A percentile compares a stretch with the other conserved stretches of the same genome.
phyloP scores from a whole-genome alignment of 2,329 filamentous ascomycete species.

The Magnaporthales sp. region DNA sequence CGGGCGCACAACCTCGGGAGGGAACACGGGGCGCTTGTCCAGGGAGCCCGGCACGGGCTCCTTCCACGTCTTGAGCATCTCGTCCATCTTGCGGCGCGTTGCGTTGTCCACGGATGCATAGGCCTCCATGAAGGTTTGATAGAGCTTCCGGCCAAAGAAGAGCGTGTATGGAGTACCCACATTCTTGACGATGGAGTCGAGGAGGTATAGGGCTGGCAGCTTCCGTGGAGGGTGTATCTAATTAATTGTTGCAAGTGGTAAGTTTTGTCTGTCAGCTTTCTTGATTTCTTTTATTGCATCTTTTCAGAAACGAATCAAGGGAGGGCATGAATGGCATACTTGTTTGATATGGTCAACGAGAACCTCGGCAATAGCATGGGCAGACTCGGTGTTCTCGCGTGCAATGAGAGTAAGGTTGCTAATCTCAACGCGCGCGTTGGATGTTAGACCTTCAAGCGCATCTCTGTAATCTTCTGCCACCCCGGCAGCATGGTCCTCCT shows the following conservation, averaged over 20 bases:
- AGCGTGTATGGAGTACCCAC: constrained; percentile 95
- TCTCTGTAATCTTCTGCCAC: constrained; percentile 93
- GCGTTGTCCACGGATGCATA: constrained; percentile 80
- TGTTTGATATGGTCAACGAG: constrained; percentile 89
- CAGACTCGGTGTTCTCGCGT: constrained; percentile 93
- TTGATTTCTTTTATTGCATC: neutral
- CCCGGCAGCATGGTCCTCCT: constrained; percentile 58
- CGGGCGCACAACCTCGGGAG: constrained; percentile 73
- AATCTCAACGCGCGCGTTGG: constrained; percentile 91
- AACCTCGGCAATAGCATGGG: constrained; percentile 82
- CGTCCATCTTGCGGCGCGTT: constrained; percentile 86
- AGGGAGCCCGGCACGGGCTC: constrained; percentile 90
- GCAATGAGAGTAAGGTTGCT: constrained; percentile 96
- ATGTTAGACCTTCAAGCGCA: constrained; percentile 82
- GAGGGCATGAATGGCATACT: constrained; percentile 50
- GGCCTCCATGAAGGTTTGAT: constrained; percentile 92
- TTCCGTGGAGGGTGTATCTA: constrained; percentile 64
- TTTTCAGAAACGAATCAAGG: neutral
- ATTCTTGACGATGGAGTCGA: constrained; percentile 98
- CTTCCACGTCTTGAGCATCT: constrained; percentile 97
- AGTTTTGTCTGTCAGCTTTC: neutral
- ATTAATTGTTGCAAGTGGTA: neutral
- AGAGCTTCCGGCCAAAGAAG: constrained; percentile 86
- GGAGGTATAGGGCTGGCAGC: constrained; percentile 89
- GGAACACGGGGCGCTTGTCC: constrained; percentile 87